A percentile compares a stretch with the other conserved stretches of the same genome.
phyloP scores from a whole-genome alignment of 2,329 filamentous ascomycete species.

The Fusarium sp. region DNA sequence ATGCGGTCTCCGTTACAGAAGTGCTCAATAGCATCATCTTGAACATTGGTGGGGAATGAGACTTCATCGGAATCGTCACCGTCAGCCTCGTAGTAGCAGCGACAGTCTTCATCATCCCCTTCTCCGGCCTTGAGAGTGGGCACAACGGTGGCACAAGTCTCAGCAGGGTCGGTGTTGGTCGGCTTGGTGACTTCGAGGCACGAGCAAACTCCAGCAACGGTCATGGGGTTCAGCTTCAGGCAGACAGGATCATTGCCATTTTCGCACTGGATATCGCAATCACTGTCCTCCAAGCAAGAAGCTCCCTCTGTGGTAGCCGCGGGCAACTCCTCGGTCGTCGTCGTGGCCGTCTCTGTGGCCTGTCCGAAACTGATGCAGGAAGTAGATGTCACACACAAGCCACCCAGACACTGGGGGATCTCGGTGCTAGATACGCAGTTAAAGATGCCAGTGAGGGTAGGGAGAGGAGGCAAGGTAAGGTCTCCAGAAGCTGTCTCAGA shows the following conservation, averaged over 20 bases:
- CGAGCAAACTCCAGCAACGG: not conserved
- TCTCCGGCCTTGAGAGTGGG: not conserved
- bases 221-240: not conserved
- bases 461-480: not conserved
- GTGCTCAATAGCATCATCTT: not conserved
- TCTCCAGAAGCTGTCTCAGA: not conserved
- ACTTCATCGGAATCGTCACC: not conserved
- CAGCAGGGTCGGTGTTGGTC: not conserved
- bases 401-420: not conserved
- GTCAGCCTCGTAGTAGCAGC: not conserved
- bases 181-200: not conserved
- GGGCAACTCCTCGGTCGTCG: not conserved
- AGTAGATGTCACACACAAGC: not conserved
- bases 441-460: not conserved
- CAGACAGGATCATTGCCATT: not conserved
- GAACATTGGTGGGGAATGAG: not conserved
- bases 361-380: not conserved
- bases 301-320: not conserved
- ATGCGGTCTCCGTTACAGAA: not conserved
- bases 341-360: not conserved
- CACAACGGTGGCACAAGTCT: not conserved
- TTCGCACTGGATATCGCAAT: not conserved
- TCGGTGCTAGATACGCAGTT: not conserved
- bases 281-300: not conserved
- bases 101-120: not conserved